phyloP scores from a whole-genome alignment of 257 asterid species.

The Paulownia fortunei region DNA sequence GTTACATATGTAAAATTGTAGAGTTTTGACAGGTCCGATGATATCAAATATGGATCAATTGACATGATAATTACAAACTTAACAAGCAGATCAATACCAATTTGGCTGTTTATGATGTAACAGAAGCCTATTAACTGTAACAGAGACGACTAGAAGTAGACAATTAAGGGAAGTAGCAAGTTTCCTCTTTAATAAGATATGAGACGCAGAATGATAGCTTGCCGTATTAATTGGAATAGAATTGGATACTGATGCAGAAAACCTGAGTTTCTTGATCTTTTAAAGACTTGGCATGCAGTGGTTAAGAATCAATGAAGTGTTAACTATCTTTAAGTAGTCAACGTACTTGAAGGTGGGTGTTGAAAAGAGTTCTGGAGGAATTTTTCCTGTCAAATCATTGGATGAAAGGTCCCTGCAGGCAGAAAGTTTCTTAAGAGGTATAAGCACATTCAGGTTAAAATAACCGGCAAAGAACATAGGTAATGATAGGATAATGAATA shows the following conservation, averaged over 20 bases:
- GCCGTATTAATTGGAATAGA: background rate
- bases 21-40: too few species aligned
- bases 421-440: background rate
- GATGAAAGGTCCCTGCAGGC: conserved; percentile 79
- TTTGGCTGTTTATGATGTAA: too few species aligned
- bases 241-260: background rate
- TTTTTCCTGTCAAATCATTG: conserved; percentile 69
- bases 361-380: conserved; percentile 66
- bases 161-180: too few species aligned
- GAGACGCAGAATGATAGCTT: background rate
- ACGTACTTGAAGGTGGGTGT: conserved; percentile 73
- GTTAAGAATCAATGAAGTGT: conserved; percentile 1
- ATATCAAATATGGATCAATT: too few species aligned
- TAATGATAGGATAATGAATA: background rate
- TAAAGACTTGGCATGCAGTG: background rate
- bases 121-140: too few species aligned
- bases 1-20: too few species aligned
- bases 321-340: background rate
- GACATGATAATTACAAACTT: too few species aligned
- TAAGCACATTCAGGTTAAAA: background rate
- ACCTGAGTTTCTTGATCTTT: background rate
- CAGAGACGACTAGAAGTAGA: too few species aligned
- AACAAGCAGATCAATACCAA: too few species aligned
- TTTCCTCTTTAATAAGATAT: too few species aligned
- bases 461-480: background rate